These are phyloP conservation scores for Echeveria elegans DNA, from an alignment of 164 flowering plant genomes.

Conservation along the genomic window DNA sequence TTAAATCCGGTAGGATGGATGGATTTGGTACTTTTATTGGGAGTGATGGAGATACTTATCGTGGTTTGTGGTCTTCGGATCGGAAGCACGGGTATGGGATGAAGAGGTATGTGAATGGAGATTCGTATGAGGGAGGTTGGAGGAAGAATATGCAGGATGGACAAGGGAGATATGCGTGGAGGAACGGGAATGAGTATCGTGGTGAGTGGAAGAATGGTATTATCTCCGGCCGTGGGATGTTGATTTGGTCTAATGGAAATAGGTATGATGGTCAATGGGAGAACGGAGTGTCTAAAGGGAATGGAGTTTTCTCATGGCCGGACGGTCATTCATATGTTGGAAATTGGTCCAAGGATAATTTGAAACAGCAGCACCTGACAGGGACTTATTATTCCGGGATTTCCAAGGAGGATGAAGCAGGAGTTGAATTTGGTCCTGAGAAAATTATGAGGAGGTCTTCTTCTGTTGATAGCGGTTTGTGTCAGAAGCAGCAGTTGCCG, in stretches of 20 bases:
- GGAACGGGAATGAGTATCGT: conserved; percentile 62
- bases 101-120: conserved; percentile 73
- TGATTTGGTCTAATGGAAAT: conserved; percentile 65
- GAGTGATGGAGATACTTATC: conserved; percentile 66
- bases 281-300: conserved; percentile 58
- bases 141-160: conserved; percentile 64
- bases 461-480: conserved; percentile 6
- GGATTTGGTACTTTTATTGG: conserved; percentile 77
- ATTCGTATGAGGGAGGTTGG: conserved; percentile 70
- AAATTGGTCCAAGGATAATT: conserved; percentile 37
- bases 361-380: conserved; percentile 18
- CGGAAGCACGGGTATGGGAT: conserved; percentile 66
- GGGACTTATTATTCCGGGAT: conserved; percentile 36
- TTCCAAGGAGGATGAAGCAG: conserved; percentile 14
- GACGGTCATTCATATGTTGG: conserved; percentile 55
- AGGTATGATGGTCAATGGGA: conserved; percentile 72
- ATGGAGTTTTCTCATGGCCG: conserved; percentile 60
- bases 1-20: conserved; percentile 79
- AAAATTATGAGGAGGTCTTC: conserved; percentile 34
- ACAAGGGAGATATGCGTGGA: conserved; percentile 67
- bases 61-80: conserved; percentile 61
- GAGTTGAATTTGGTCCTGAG: conserved; percentile 10
- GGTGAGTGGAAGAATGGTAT: conserved; percentile 79
- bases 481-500: conserved; percentile 30
- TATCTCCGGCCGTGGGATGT: conserved; percentile 52